A percentile compares a stretch with the other conserved stretches of the same genome.
phyloP scores from a whole-genome alignment of 2,329 filamentous ascomycete genomes.

The Botryotinia narcissicola region DNA sequence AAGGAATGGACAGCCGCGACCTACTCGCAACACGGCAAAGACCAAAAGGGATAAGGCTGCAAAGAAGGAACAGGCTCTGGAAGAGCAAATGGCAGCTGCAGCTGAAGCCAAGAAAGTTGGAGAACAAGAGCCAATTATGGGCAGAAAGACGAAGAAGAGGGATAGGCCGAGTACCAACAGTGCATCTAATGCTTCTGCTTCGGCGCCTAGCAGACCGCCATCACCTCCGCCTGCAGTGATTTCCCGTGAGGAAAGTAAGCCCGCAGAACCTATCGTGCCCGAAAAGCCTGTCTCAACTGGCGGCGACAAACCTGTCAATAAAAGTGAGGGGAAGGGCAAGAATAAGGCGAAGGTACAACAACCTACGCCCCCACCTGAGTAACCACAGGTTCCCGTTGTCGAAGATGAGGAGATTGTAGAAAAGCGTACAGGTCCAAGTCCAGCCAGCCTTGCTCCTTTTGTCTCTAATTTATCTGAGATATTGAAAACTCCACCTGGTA shows the following conservation, averaged over 20 bases:
- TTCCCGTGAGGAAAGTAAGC: slow-evolving; percentile 14
- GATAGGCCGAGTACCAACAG: slow-evolving; percentile 49
- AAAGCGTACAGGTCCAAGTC: slow-evolving; percentile 34
- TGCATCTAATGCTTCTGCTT: slow-evolving; percentile 33
- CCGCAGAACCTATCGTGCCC: background rate
- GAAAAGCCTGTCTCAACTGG: background rate
- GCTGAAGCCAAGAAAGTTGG: slow-evolving; percentile 45
- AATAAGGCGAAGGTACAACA: slow-evolving; percentile 30
- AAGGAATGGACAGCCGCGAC: slow-evolving; percentile 55
- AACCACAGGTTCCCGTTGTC: slow-evolving; percentile 27
- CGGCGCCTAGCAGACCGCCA: slow-evolving; percentile 32
- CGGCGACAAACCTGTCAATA: slow-evolving; percentile 23
- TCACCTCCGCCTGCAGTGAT: slow-evolving; percentile 29
- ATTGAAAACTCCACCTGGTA: slow-evolving; percentile 39
- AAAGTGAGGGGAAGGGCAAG: slow-evolving; percentile 29
- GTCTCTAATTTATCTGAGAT: background rate
- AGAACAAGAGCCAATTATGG: slow-evolving; percentile 67
- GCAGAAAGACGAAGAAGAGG: slow-evolving; percentile 83
- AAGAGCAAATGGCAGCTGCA: slow-evolving; percentile 53
- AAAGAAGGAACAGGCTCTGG: slow-evolving; percentile 58
- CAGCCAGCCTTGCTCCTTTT: slow-evolving; percentile 39
- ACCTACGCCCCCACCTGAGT: slow-evolving; percentile 29
- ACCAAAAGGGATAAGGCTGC: slow-evolving; percentile 72
- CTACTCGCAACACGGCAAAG: slow-evolving; percentile 65
- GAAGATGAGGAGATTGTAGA: slow-evolving; percentile 34